These are phyloP conservation scores for Hypoxylon sp. DNA, from an alignment of 2,329 filamentous ascomycete species.

Conservation along the genomic window DNA sequence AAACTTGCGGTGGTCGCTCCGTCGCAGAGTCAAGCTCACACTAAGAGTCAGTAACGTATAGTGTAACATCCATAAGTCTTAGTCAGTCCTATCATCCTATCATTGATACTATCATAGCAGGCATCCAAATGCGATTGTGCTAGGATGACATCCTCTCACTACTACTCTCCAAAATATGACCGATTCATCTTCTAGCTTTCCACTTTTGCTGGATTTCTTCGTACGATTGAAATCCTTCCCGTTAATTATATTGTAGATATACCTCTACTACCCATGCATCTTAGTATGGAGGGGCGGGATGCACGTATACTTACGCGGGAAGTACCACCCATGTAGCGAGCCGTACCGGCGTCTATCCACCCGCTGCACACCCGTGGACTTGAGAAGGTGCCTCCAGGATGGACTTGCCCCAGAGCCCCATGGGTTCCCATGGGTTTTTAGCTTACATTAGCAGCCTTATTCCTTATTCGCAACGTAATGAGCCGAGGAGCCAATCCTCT, in stretches of 20 bases:
- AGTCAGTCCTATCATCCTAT: background rate
- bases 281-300: constrained; percentile 25
- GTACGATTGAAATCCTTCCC: constrained; percentile 2
- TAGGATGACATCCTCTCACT: background rate
- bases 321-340: constrained; percentile 25
- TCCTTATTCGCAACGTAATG: constrained; percentile 28
- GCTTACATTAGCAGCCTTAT: constrained; percentile 37
- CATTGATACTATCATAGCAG: background rate
- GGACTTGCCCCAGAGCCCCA: constrained; percentile 30
- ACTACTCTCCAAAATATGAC: background rate
- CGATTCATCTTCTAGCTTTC: constrained; percentile 3
- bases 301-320: constrained; percentile 19
- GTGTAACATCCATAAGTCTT: constrained; percentile 9
- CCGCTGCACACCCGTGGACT: background rate
- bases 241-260: background rate
- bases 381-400: constrained; percentile 5
- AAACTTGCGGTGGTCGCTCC: constrained; percentile 1
- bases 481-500: constrained; percentile 22
- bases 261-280: background rate
- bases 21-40: constrained; percentile 11
- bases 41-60: background rate
- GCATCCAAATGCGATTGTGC: constrained; percentile 2
- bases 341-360: constrained; percentile 15
- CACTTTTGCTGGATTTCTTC: background rate
- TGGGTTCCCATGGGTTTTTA: constrained; percentile 7